phyloP scores from a whole-genome alignment of 306 rosid genomes.

The Inga oerstediana region DNA sequence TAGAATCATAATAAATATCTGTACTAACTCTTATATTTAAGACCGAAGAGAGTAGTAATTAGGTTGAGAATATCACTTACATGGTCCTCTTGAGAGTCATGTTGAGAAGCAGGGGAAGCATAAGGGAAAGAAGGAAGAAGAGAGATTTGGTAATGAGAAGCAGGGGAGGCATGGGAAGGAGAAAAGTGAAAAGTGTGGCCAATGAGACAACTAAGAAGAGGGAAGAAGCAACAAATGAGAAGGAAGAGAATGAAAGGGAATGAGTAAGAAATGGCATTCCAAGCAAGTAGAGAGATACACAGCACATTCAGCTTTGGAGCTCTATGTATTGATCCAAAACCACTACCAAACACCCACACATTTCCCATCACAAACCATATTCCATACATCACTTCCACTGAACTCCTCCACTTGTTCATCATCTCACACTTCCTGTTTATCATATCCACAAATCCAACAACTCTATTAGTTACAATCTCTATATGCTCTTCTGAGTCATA shows the following conservation, averaged over 20 bases:
- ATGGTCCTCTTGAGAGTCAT: constrained; percentile 52
- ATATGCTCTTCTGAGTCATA: too few species aligned
- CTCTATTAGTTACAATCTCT: not conserved
- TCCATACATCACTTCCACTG: constrained; percentile 84
- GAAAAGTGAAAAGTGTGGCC: constrained; percentile 46
- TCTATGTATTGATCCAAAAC: constrained; percentile 62
- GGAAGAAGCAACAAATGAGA: constrained; percentile 57
- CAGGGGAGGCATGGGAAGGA: constrained; percentile 45
- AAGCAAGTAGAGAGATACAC: constrained; percentile 68
- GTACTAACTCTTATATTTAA: too few species aligned
- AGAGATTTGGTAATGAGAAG: constrained; percentile 82
- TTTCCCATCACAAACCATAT: constrained; percentile 99
- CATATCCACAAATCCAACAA: not conserved
- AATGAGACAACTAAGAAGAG: constrained; percentile 63
- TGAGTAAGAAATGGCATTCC: constrained; percentile 93
- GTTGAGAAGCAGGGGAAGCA: constrained; percentile 17
- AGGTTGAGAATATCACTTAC: constrained; percentile 51
- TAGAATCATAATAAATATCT: too few species aligned
- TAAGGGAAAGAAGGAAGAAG: constrained; percentile 71
- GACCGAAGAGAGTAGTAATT: too few species aligned
- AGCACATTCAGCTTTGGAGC: constrained; percentile 82
- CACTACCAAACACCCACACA: constrained; percentile 86
- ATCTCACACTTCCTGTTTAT: constrained; percentile 58
- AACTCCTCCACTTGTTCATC: constrained; percentile 73
- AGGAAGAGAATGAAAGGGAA: constrained; percentile 81